Percentiles rank a stretch among this genome's conserved stretches.
phyloP scores from a whole-genome alignment of 2,329 filamentous ascomycete genomes.

The Hypoxylon sp. region DNA sequence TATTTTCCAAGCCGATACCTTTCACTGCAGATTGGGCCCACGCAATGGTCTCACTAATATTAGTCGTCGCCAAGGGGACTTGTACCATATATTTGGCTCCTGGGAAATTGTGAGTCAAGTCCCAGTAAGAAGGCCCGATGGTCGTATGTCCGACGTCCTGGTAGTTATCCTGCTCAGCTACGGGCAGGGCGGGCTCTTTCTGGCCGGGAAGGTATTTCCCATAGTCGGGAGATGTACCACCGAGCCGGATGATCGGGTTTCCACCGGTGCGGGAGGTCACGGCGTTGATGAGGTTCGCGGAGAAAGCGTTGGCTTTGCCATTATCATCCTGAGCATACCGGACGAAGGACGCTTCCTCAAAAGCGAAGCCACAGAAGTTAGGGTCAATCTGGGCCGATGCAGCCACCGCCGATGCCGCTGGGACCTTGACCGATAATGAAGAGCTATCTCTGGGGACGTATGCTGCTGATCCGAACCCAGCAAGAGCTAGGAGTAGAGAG shows the following conservation, averaged over 20 bases:
- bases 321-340: slow-evolving; percentile 54
- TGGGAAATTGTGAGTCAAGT: slow-evolving; percentile 53
- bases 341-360: slow-evolving; percentile 55
- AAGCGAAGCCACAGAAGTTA: slow-evolving; percentile 54
- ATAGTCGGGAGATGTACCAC: slow-evolving; percentile 57
- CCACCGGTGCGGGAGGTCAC: slow-evolving; percentile 56
- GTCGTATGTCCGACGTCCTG: slow-evolving; percentile 56
- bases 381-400: slow-evolving; percentile 46
- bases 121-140: slow-evolving; percentile 56
- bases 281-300: slow-evolving; percentile 54
- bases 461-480: slow-evolving; percentile 39
- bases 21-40: slow-evolving; percentile 54
- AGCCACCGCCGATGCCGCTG: slow-evolving; percentile 33
- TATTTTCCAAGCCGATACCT: slow-evolving; percentile 52
- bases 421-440: slow-evolving; percentile 40
- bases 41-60: slow-evolving; percentile 55
- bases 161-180: slow-evolving; percentile 55
- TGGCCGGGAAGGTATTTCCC: slow-evolving; percentile 55
- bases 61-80: slow-evolving; percentile 55
- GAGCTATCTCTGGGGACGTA: slow-evolving; percentile 33
- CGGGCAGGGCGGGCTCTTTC: slow-evolving; percentile 52
- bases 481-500: slow-evolving; percentile 40
- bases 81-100: slow-evolving; percentile 56
- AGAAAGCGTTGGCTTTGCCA: slow-evolving; percentile 55
- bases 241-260: slow-evolving; percentile 55